These are phyloP conservation scores for Fusarium sp. DNA, from an alignment of 2,329 filamentous ascomycete genomes.

Conservation along the genomic window DNA sequence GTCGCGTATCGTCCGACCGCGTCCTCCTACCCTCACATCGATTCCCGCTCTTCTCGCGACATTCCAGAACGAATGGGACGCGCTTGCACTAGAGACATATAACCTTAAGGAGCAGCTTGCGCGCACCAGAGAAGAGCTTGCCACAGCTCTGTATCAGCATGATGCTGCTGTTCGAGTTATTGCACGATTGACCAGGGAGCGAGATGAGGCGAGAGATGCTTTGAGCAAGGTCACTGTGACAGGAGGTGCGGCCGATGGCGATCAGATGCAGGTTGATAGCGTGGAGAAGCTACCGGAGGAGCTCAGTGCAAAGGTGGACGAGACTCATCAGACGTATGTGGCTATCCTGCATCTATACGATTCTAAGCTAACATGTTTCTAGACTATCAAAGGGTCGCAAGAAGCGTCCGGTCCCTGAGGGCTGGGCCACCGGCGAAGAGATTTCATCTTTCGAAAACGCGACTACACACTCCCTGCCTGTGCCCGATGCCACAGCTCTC, in stretches of 20 bases:
- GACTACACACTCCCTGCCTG: conserved; percentile 58
- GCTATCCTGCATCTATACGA: not conserved
- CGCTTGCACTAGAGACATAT: conserved; percentile 89
- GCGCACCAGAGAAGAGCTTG: conserved; percentile 92
- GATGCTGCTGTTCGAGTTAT: conserved; percentile 98
- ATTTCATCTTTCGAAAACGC: conserved; percentile 64
- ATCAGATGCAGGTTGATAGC: conserved; percentile 91
- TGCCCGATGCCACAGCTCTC: conserved; percentile 62
- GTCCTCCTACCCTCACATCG: conserved; percentile 93
- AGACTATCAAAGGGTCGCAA: conserved; percentile 89
- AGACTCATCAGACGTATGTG: conserved; percentile 81
- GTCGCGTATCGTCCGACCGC: conserved; percentile 83
- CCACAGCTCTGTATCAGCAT: conserved; percentile 93
- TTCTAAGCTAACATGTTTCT: conserved; percentile 23
- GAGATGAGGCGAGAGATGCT: conserved; percentile 91
- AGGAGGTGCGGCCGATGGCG: conserved; percentile 67
- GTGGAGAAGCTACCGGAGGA: conserved; percentile 78
- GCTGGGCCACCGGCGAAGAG: conserved; percentile 82
- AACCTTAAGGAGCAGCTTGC: conserved; percentile 89
- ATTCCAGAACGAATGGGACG: conserved; percentile 99
- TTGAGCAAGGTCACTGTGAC: conserved; percentile 86
- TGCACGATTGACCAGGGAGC: conserved; percentile 86
- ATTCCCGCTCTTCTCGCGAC: conserved; percentile 93
- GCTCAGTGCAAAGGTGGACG: conserved; percentile 78
- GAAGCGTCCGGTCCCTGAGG: conserved; percentile 86